A percentile compares a stretch with the other conserved stretches of the same genome.
Conservation (phyloP, 345 rosid genomes). For the Cardamine occulta region DNA sequence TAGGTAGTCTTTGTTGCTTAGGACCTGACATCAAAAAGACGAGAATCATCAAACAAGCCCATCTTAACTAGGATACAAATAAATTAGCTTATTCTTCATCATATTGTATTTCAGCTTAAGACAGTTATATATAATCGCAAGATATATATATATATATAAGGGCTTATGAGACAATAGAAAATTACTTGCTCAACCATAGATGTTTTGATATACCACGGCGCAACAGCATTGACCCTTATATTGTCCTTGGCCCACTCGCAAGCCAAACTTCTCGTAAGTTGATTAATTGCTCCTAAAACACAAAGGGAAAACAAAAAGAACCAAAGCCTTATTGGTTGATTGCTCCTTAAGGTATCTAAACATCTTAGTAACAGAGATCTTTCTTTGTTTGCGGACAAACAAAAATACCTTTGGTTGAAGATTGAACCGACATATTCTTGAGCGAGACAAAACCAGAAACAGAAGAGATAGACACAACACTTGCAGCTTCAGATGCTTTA, state of each 20-base stretch:
- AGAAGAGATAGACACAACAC: constrained; percentile 74
- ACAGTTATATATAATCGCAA: background rate
- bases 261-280: constrained; percentile 71
- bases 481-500: constrained; percentile 59
- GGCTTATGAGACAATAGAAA: constrained; percentile 4
- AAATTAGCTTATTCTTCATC: background rate
- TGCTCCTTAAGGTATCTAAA: too few species aligned
- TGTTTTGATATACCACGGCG: constrained; percentile 88
- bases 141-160: background rate
- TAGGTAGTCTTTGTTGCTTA: constrained; percentile 40
- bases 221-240: constrained; percentile 79
- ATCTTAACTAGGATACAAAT: background rate
- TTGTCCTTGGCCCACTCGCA: constrained; percentile 90
- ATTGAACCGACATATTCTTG: constrained; percentile 71
- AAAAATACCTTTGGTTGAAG: constrained; percentile 71
- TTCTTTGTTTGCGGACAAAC: background rate
- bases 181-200: constrained; percentile 80
- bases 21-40: constrained; percentile 37
- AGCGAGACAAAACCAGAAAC: constrained; percentile 76
- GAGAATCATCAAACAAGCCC: background rate
- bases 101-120: too few species aligned
- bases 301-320: constrained; percentile 21
- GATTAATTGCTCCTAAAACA: constrained; percentile 70
- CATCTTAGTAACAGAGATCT: too few species aligned
- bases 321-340: constrained; percentile 42